phyloP scores from a whole-genome alignment of 768 basidiomycete genomes.

The Steccherinum ochraceum region DNA sequence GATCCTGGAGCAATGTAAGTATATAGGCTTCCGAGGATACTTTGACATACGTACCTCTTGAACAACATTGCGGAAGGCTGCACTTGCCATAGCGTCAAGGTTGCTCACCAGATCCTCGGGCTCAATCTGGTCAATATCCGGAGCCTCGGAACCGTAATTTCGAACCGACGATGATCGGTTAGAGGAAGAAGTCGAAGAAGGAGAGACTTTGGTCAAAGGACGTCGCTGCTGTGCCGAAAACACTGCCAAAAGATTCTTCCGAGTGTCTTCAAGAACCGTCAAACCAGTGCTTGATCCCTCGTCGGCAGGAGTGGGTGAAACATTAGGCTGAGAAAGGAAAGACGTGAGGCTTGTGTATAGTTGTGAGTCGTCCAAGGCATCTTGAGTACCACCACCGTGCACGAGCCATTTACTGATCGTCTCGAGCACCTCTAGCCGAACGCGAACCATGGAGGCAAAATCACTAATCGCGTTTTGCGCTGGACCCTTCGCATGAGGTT shows the following conservation, averaged over 20 bases:
- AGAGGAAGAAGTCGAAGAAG: not conserved
- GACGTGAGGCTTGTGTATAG: slow-evolving; percentile 50
- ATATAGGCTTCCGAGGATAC: slow-evolving; percentile 5
- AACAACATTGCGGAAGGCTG: slow-evolving; percentile 69
- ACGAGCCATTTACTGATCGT: slow-evolving; percentile 68
- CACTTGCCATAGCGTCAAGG: slow-evolving; percentile 68
- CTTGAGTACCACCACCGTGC: slow-evolving; percentile 71
- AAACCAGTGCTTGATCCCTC: slow-evolving; percentile 32
- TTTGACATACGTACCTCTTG: slow-evolving; percentile 50
- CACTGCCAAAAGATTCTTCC: slow-evolving; percentile 32
- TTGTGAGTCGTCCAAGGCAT: slow-evolving; percentile 65
- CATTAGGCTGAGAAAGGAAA: slow-evolving; percentile 53
- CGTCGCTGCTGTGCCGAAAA: slow-evolving; percentile 56
- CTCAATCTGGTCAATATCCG: slow-evolving; percentile 21
- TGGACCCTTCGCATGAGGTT: slow-evolving; percentile 38
- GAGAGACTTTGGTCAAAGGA: not conserved
- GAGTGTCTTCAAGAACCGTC: slow-evolving; percentile 37
- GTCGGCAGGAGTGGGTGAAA: slow-evolving; percentile 42
- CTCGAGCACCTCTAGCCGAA: slow-evolving; percentile 58
- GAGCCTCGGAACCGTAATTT: slow-evolving; percentile 17
- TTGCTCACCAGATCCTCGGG: slow-evolving; percentile 64
- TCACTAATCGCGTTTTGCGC: slow-evolving; percentile 34
- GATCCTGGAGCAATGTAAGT: slow-evolving; percentile 42
- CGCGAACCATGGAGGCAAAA: slow-evolving; percentile 41
- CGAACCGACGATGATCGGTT: not conserved